Evolutionary conservation across 2,329 filamentous ascomycete species (phyloP).

Genomic region (Clarireedia sp.): DNA sequence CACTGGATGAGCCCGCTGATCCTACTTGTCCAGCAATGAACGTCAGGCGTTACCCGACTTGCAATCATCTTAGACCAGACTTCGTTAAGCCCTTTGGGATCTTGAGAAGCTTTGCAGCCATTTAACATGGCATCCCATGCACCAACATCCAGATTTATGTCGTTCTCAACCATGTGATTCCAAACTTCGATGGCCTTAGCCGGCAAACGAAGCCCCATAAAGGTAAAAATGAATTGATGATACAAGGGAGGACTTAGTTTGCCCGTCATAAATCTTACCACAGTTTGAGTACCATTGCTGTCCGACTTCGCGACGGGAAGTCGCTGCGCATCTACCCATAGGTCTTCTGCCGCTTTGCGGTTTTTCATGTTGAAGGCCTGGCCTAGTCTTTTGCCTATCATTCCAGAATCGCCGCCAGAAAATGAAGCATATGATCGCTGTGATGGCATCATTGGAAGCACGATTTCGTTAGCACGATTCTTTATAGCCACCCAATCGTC

Average conservation of each 20-base stretch:
- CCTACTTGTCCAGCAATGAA: constrained; percentile 60
- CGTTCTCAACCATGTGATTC: constrained; percentile 47
- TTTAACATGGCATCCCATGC: constrained; percentile 69
- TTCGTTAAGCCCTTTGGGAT: constrained; percentile 50
- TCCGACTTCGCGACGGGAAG: constrained; percentile 16
- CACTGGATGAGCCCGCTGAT: constrained; percentile 57
- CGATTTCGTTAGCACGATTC: not conserved
- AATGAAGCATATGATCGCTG: not conserved
- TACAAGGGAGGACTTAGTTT: constrained; percentile 29
- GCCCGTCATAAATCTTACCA: too few species aligned
- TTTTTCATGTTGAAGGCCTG: constrained; percentile 20
- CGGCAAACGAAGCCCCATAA: constrained; percentile 36
- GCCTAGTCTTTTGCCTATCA: constrained; percentile 17
- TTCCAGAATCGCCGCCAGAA: not conserved
- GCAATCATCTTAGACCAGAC: constrained; percentile 59
- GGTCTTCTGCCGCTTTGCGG: constrained; percentile 14
- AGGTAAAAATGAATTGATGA: constrained; percentile 39
- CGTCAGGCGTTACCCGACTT: constrained; percentile 54
- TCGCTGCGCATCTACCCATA: constrained; percentile 22
- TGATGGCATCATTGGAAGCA: not conserved
- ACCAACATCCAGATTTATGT: constrained; percentile 49
- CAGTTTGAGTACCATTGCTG: not conserved
- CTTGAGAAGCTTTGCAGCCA: constrained; percentile 55
- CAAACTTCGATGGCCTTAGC: constrained; percentile 44
- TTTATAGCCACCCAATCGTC: constrained; percentile 14